These are phyloP conservation scores for Pichia sp. DNA, from an alignment of 1,139 yeast species.

Conservation along the genomic window DNA sequence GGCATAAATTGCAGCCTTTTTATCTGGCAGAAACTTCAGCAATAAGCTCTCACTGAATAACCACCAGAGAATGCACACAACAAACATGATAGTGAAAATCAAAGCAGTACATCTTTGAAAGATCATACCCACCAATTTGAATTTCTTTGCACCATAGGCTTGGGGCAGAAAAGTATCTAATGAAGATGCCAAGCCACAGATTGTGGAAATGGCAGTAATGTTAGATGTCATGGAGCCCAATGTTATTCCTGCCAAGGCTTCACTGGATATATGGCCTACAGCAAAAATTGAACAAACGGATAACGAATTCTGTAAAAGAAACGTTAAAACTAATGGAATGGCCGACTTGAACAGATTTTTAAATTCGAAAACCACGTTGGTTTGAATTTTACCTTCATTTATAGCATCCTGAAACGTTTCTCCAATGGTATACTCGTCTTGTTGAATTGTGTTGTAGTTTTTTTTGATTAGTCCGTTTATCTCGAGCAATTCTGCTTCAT, in stretches of 20 bases:
- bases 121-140: constrained; percentile 43
- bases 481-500: constrained; percentile 22
- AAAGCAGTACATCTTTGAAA: constrained; percentile 48
- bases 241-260: constrained; percentile 52
- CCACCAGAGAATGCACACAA: constrained; percentile 43
- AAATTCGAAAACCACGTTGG: constrained; percentile 30
- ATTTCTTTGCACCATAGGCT: constrained; percentile 50
- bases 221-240: constrained; percentile 59
- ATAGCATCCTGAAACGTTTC: constrained; percentile 29
- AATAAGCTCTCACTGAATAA: constrained; percentile 31
- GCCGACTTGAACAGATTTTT: constrained; percentile 35
- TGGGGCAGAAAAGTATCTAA: constrained; percentile 53
- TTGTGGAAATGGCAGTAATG: constrained; percentile 50
- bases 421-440: constrained; percentile 18
- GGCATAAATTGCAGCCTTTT: constrained; percentile 42
- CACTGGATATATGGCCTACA: constrained; percentile 52
- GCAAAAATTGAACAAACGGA: constrained; percentile 51
- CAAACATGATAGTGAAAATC: constrained; percentile 38
- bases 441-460: constrained; percentile 3
- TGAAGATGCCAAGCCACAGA: constrained; percentile 51
- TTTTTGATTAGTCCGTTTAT: constrained; percentile 22
- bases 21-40: constrained; percentile 23
- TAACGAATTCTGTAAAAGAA: constrained; percentile 45
- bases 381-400: constrained; percentile 23
- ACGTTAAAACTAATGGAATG: constrained; percentile 45